Conservation (phyloP, 257 asterid species). For the Asclepias syriaca region DNA sequence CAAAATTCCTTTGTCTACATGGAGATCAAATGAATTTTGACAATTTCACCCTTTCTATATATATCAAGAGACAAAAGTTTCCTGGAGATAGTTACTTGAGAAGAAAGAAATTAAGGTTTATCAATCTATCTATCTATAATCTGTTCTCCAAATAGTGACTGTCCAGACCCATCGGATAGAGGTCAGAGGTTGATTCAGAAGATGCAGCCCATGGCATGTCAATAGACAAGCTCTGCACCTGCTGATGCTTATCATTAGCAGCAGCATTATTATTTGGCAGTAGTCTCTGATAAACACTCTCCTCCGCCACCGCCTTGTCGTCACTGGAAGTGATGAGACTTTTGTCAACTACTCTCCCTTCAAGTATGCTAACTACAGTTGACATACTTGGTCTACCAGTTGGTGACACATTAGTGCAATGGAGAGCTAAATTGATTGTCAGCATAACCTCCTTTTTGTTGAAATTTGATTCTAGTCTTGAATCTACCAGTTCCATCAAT, state of each 20-base stretch:
- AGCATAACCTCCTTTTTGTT: slow-evolving; percentile 14
- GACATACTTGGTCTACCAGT: slow-evolving; percentile 35
- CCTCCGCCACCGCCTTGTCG: not conserved
- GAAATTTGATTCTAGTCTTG: slow-evolving; percentile 23
- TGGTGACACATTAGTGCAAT: slow-evolving; percentile 17
- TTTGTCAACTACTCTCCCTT: slow-evolving; percentile 14
- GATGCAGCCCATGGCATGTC: slow-evolving; percentile 5
- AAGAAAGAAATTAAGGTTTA: too few relatives aligned
- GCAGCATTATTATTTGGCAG: not conserved
- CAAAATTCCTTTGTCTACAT: too few relatives aligned
- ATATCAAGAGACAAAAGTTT: too few relatives aligned
- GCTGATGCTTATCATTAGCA: not conserved
- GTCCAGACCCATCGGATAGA: slow-evolving; percentile 3
- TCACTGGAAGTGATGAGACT: not conserved
- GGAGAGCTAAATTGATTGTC: slow-evolving; percentile 26
- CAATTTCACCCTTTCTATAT: too few relatives aligned
- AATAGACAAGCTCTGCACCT: slow-evolving; percentile 5
- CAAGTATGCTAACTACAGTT: slow-evolving; percentile 31
- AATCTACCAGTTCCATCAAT: slow-evolving; percentile 31
- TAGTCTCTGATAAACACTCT: not conserved
- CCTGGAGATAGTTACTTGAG: too few relatives aligned
- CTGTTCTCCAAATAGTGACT: not conserved
- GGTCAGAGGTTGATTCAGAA: slow-evolving; percentile 10
- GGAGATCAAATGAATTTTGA: too few relatives aligned
- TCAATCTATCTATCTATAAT: not conserved